phyloP scores from a whole-genome alignment of 129 eudicot genomes.

The Pittosporum tobira region DNA sequence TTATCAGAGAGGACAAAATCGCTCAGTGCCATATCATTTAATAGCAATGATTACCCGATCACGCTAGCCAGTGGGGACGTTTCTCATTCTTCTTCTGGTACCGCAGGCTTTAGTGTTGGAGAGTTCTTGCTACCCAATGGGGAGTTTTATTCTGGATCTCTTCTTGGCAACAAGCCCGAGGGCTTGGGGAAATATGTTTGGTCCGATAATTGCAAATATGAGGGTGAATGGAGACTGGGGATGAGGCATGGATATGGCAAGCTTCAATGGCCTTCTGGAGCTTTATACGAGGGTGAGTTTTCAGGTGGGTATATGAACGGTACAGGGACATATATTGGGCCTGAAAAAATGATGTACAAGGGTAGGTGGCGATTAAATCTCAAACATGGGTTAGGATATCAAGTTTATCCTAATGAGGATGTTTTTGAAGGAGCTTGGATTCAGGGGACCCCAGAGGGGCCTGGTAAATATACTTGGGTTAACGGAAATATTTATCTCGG shows the following conservation, averaged over 20 bases:
- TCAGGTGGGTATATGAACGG: slow-evolving; percentile 85
- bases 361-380: slow-evolving; percentile 84
- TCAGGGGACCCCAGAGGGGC: slow-evolving; percentile 90
- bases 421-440: slow-evolving; percentile 95
- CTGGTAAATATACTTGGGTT: slow-evolving; percentile 86
- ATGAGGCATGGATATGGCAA: slow-evolving; percentile 70
- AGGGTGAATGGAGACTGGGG: slow-evolving; percentile 86
- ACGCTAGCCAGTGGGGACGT: slow-evolving; percentile 41
- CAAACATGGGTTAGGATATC: slow-evolving; percentile 88
- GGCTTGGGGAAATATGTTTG: slow-evolving; percentile 75
- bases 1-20: slow-evolving; percentile 53
- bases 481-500: slow-evolving; percentile 69
- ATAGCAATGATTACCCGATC: slow-evolving; percentile 17
- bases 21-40: slow-evolving; percentile 32
- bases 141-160: slow-evolving; percentile 59
- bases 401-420: slow-evolving; percentile 68
- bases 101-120: slow-evolving; percentile 36
- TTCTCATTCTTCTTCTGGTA: slow-evolving; percentile 42
- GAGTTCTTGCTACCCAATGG: slow-evolving; percentile 58
- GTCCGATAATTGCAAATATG: slow-evolving; percentile 69
- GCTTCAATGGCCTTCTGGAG: slow-evolving; percentile 76
- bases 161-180: slow-evolving; percentile 57
- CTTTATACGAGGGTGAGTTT: slow-evolving; percentile 83
- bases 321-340: slow-evolving; percentile 52
- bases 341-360: slow-evolving; percentile 48